Percentiles rank a stretch among this genome's conserved stretches.
Evolutionary conservation across 177 flowering plant species (phyloP).

Genomic region (Vitis hybrid): DNA sequence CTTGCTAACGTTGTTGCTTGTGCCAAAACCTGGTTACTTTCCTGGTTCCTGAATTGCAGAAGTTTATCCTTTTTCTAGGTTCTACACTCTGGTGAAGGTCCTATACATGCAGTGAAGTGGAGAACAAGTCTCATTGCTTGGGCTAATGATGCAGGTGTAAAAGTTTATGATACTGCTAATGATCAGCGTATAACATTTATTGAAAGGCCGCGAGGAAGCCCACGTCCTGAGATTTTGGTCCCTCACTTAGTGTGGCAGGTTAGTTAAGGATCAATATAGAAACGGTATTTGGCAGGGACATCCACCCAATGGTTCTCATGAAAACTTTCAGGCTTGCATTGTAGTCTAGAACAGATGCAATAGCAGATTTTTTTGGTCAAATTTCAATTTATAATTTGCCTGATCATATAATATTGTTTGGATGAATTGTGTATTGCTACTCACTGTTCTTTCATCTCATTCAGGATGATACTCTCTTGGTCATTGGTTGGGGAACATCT

Average conservation of each 20-base stretch:
- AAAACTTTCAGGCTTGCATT: not conserved
- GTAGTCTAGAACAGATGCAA: not conserved
- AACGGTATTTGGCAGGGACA: not conserved
- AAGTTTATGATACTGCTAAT: conserved; percentile 90
- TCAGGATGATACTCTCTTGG: conserved; percentile 88
- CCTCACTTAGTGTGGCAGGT: conserved; percentile 99
- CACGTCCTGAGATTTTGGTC: conserved; percentile 83
- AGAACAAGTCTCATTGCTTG: conserved; percentile 92
- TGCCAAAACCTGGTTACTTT: not conserved
- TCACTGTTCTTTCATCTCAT: conserved; percentile 8
- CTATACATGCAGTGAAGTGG: conserved; percentile 96
- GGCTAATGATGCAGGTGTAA: conserved; percentile 99
- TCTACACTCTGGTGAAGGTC: conserved; percentile 98
- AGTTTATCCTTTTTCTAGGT: conserved; percentile 42
- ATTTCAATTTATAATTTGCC: not conserved
- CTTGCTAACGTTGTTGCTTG: not conserved
- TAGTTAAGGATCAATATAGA: conserved; percentile 14
- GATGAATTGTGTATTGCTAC: not conserved
- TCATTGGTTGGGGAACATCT: conserved; percentile 98
- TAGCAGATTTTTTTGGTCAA: not conserved
- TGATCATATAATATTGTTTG: not conserved
- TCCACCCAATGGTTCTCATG: no score
- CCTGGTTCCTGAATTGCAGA: conserved; percentile 1
- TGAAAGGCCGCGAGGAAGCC: conserved; percentile 93
- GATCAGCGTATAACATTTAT: conserved; percentile 93